Evolutionary conservation across 2,329 filamentous ascomycete species (phyloP), one percentile per base, ranked within the genome.

Genomic region (Fusarium multiceps): DNA sequence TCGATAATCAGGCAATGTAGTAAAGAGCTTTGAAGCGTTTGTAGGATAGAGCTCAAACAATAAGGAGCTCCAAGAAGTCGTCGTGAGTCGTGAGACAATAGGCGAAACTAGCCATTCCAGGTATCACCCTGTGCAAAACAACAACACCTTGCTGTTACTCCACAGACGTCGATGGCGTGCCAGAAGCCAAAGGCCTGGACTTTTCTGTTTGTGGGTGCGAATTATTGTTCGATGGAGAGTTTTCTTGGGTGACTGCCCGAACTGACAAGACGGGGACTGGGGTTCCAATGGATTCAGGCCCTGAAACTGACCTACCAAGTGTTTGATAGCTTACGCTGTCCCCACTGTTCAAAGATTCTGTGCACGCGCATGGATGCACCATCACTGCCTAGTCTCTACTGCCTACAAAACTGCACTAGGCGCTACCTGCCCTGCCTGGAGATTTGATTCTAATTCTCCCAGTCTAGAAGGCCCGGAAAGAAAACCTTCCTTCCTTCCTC

Each of bases 401-500:
- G 58, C 58, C 58, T 53, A 18, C 32, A 37, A 30, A 42, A 42
- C 51, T 46, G 20, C 25, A 49, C 42, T 56, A 43, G 54, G 27
- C 43, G 18, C 16, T 49, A 25, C 54, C 66, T 72, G 55, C 53
- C 65, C 68, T 72, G 60, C 54, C 63, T 72, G 50, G 56, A 63
- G 56, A 59, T 55, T 72, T 63, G 51, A 30, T 59, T 48, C 48
- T 40, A 55, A 66, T 65, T 64, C 55, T 67, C 53, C 42, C 53
- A 32, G 40, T 55, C 50, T n/a, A 68, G 57, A 61, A 72, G 49
- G 53, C 47, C 48, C 68, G 32, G 62, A 72, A 67, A 66, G 65
- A 72, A 73, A 73, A 69, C 71, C 70, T 72, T 68, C 66, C 42
- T 47, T 71, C 63, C 32, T 34, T 70, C 53, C 41, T 63, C 48